Conservation (phyloP, 345 rosid genomes). For the Garcia nutans region DNA sequence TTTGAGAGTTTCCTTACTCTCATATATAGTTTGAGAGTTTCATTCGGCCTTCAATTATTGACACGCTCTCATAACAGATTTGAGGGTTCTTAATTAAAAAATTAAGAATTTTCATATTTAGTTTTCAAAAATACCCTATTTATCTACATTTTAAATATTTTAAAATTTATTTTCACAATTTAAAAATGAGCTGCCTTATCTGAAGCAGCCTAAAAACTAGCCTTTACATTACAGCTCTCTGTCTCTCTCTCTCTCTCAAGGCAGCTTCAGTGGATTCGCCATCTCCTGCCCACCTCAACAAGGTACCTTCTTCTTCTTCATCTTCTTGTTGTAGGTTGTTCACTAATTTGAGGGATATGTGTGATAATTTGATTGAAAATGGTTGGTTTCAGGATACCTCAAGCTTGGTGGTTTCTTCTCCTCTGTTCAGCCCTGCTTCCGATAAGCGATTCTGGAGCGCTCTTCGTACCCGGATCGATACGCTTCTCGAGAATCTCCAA, state of each 20-base stretch:
- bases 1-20: too few species aligned
- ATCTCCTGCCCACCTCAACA: slow-evolving; percentile 40
- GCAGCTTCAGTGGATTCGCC: slow-evolving; percentile 56
- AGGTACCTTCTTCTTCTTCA: slow-evolving; percentile 27
- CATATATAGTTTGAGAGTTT: too few species aligned
- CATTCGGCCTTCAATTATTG: too few species aligned
- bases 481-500: slow-evolving; percentile 38
- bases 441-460: slow-evolving; percentile 58
- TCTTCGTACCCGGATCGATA: slow-evolving; percentile 41
- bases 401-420: slow-evolving; percentile 26
- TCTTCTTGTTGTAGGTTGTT: not conserved
- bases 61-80: too few species aligned
- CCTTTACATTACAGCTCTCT: slow-evolving; percentile 14
- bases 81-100: too few species aligned
- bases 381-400: slow-evolving; percentile 10
- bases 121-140: too few species aligned
- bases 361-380: not conserved
- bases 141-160: too few species aligned
- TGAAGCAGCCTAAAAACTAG: too few species aligned
- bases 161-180: too few species aligned
- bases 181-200: too few species aligned
- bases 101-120: too few species aligned
- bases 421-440: slow-evolving; percentile 41
- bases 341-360: too few species aligned
- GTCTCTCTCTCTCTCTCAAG: slow-evolving; percentile 24